Base-by-base conservation (phyloP, 1,284 basidiomycete species). In the Meripilus lineatus region DNA sequence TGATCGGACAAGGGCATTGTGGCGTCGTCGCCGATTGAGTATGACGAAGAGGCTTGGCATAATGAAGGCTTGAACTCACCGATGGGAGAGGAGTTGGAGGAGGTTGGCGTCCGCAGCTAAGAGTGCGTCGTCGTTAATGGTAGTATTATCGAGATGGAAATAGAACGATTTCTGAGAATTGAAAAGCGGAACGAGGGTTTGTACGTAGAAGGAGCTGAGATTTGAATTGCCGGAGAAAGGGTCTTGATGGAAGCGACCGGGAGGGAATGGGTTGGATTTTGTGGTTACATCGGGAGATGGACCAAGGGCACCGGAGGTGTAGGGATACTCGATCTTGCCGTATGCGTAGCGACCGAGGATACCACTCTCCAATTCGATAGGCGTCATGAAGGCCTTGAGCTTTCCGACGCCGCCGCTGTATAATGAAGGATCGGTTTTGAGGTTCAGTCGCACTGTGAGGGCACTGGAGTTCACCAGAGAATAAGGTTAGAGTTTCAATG, bases 291-390 rank as follows among this genome's bases (percentile, higher is more conserved):
- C 53, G 4, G 51, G 47, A 2, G 45, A 20, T n/a, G 15, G 4
- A 11, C 44, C 38, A n/a, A 51, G 32, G 2, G 21, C 23, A 25
- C 5, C 10, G 23, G 26, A 5, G 22, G 47, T 50, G 43, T 43
- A 53, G 0, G 53, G 51, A 32, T 50, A 55, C 23, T 55, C 53
- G 14, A 55, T 43, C 23, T 45, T 55, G n/a, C 53, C 51, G 37
- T 55, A 55, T 28, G 28, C 43, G 39, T 43, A 55, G 3, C 51
- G 44, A 8, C 51, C 51, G 8, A 26, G 15, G 3, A 32, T 17
- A 5, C 32, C 26, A 8, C 34, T 38, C n/a, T 40, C 20, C 4
- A 17, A 13, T 33, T 55, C 51, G 15, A 26, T 46, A n/a, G 41
- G n/a, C 3, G 25, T 20, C 1, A 54, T n/a, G 40, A 30, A 53